Percentiles rank a stretch among this genome's conserved stretches.
Conservation (phyloP, 768 basidiomycete genomes). For the Russula olivacea region DNA sequence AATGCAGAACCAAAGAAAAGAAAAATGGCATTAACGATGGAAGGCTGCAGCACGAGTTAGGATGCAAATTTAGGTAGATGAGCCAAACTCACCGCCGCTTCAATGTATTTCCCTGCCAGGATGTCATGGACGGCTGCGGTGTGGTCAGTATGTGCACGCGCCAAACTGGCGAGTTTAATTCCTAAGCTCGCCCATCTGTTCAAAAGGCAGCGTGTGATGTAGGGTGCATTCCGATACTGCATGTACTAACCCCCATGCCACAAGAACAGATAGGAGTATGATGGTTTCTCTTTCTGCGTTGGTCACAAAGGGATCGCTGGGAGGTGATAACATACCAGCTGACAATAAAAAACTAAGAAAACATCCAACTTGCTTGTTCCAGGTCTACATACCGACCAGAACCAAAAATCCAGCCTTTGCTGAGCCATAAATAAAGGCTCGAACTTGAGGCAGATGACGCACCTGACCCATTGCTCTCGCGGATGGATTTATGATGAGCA, state of each 20-base stretch:
- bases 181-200: constrained; percentile 62
- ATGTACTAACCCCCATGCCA: constrained; percentile 48
- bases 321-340: constrained; percentile 64
- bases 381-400: constrained; percentile 44
- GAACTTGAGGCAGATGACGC: constrained; percentile 19
- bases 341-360: neutral
- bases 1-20: constrained; percentile 54
- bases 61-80: constrained; percentile 27
- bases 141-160: constrained; percentile 42
- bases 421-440: neutral
- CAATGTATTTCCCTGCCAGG: constrained; percentile 50
- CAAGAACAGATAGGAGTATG: constrained; percentile 43
- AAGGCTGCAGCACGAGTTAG: constrained; percentile 39
- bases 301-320: constrained; percentile 59
- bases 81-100: constrained; percentile 36
- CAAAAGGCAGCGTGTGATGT: neutral
- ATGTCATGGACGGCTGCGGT: constrained; percentile 37
- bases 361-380: neutral
- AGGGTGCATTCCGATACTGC: constrained; percentile 28
- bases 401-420: constrained; percentile 62
- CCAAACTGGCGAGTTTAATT: constrained; percentile 53
- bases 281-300: constrained; percentile 61
- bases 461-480: constrained; percentile 55
- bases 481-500: constrained; percentile 52
- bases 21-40: constrained; percentile 54